phyloP scores from a whole-genome alignment of 495 filamentous ascomycete genomes.

The Echria macrotheca region DNA sequence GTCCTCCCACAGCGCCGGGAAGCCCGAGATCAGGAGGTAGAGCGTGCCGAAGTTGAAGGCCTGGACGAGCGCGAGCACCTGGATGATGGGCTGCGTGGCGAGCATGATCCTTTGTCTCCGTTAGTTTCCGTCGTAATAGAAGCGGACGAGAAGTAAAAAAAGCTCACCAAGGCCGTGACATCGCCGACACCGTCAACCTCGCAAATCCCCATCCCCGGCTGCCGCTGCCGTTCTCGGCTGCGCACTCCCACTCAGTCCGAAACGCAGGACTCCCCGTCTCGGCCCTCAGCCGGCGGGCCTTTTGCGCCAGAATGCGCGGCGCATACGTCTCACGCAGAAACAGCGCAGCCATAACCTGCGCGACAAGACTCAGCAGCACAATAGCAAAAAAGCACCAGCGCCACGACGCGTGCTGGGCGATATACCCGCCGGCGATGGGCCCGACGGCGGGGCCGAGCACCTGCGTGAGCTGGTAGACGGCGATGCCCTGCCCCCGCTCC shows the following conservation, averaged over 20 bases:
- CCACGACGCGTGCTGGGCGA: slow-evolving; percentile 43
- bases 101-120: slow-evolving; percentile 52
- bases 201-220: too few species aligned
- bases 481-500: slow-evolving; percentile 18
- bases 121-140: too few species aligned
- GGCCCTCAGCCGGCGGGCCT: slow-evolving; percentile 46
- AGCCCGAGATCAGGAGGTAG: slow-evolving; percentile 48
- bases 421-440: slow-evolving; percentile 41
- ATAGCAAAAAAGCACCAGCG: slow-evolving; percentile 44
- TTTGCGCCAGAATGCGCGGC: slow-evolving; percentile 49
- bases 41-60: slow-evolving; percentile 40
- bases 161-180: too few species aligned
- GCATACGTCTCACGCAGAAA: slow-evolving; percentile 59
- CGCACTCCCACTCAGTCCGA: slow-evolving; percentile 21
- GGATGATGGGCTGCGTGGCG: slow-evolving; percentile 43
- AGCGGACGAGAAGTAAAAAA: too few species aligned
- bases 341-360: slow-evolving; percentile 31
- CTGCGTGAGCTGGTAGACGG: slow-evolving; percentile 17
- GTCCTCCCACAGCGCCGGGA: slow-evolving; percentile 39
- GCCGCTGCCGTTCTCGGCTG: slow-evolving; percentile 6
- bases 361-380: slow-evolving; percentile 32
- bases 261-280: slow-evolving; percentile 47
- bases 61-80: slow-evolving; percentile 36
- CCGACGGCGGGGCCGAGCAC: slow-evolving; percentile 40
- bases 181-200: too few species aligned